Percentiles rank a stretch among this genome's conserved stretches.
phyloP scores from a whole-genome alignment of 2,329 filamentous ascomycete species.

The Ophiosphaerella herpotricha region DNA sequence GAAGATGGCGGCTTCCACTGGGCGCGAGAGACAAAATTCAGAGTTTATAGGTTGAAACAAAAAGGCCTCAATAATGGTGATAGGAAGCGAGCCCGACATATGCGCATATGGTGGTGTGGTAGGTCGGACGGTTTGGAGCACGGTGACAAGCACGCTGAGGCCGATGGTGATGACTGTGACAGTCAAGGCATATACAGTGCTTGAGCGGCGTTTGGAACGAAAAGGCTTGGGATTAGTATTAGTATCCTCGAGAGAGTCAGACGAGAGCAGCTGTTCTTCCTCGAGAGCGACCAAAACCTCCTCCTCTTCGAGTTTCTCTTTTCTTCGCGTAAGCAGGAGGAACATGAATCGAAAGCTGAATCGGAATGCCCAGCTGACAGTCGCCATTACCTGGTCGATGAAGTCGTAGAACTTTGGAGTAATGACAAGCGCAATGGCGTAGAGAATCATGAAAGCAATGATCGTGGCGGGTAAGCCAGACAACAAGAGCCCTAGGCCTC shows the following conservation, averaged over 20 bases:
- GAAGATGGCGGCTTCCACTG: constrained; percentile 15
- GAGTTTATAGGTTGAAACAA: constrained; percentile 21
- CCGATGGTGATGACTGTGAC: constrained; percentile 12
- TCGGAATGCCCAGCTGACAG: constrained; percentile 6
- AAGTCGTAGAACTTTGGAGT: constrained; percentile 15
- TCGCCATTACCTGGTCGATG: constrained; percentile 9
- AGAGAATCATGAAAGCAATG: constrained; percentile 10
- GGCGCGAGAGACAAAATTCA: constrained; percentile 20
- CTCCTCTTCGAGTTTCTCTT: constrained; percentile 5
- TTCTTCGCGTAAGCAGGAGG: constrained; percentile 4
- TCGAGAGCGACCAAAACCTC: constrained; percentile 13
- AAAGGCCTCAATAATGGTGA: constrained; percentile 20
- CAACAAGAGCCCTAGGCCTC: constrained; percentile 16
- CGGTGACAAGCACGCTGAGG: constrained; percentile 3
- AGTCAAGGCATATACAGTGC: constrained; percentile 7
- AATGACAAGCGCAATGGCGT: constrained; percentile 10
- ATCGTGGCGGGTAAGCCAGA: constrained; percentile 16
- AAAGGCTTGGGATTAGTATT: not conserved
- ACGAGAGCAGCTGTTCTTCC: constrained; percentile 7
- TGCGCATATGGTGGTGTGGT: constrained; percentile 19
- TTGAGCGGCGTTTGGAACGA: not conserved
- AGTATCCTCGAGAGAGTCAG: not conserved
- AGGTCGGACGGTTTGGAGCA: constrained; percentile 17
- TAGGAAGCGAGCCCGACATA: constrained; percentile 21
- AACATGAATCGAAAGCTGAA: constrained; percentile 1